Conservation (phyloP, 1,139 yeast genomes). For the Yamadazyma dushanensis region DNA sequence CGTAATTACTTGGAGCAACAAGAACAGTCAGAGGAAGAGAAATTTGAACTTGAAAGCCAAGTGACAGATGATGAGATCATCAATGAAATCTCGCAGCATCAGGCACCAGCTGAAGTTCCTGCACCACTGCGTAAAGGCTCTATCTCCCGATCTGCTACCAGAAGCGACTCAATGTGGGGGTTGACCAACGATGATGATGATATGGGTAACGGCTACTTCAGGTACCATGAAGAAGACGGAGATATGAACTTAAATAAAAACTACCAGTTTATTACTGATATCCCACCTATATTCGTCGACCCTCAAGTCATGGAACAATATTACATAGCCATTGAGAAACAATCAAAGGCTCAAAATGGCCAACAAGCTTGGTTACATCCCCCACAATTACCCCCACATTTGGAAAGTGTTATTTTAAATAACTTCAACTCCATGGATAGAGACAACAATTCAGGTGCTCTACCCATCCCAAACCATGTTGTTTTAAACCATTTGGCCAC, state of each 20-base stretch:
- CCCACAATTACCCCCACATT: slow-evolving; percentile 53
- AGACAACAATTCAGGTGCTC: slow-evolving; percentile 50
- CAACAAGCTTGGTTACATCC: slow-evolving; percentile 69
- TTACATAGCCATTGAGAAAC: slow-evolving; percentile 70
- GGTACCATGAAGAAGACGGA: slow-evolving; percentile 68
- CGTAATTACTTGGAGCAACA: slow-evolving; percentile 27
- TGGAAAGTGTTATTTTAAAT: slow-evolving; percentile 48
- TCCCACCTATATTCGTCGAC: slow-evolving; percentile 89
- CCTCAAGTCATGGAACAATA: slow-evolving; percentile 63
- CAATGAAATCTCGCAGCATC: slow-evolving; percentile 12
- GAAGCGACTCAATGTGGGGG: slow-evolving; percentile 55
- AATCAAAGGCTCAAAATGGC: slow-evolving; percentile 62
- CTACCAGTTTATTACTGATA: slow-evolving; percentile 59
- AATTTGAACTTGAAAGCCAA: slow-evolving; percentile 10
- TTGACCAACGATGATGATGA: slow-evolving; percentile 69
- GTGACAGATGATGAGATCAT: slow-evolving; percentile 12
- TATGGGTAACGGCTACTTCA: slow-evolving; percentile 77
- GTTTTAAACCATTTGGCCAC: slow-evolving; percentile 51
- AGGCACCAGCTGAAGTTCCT: slow-evolving; percentile 4
- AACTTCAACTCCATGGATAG: slow-evolving; percentile 47
- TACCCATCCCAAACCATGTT: slow-evolving; percentile 51
- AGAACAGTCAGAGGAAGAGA: slow-evolving; percentile 15
- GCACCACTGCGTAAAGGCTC: slow-evolving; percentile 27
- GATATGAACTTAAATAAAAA: slow-evolving; percentile 23
- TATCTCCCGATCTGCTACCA: slow-evolving; percentile 27